phyloP scores from a whole-genome alignment of 495 filamentous ascomycete genomes.

The Penicillium malachiteum region DNA sequence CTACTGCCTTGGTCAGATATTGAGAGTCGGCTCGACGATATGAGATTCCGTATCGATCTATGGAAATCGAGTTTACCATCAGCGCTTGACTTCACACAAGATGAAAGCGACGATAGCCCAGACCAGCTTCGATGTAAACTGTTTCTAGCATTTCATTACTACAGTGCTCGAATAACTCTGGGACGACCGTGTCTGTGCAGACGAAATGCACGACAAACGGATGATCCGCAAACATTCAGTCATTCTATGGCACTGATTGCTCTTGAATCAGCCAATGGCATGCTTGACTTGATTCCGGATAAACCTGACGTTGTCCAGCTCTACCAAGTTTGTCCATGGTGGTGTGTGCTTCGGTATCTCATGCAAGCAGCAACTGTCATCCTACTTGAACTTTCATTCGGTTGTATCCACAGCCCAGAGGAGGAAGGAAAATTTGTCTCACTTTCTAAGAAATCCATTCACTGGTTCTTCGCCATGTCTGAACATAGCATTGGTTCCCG shows the following conservation, averaged over 20 bases:
- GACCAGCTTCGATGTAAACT: conserved; percentile 36
- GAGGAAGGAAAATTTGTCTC: conserved; percentile 45
- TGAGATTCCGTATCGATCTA: conserved; percentile 49
- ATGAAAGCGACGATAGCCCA: conserved; percentile 25
- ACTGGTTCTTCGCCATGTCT: conserved; percentile 57
- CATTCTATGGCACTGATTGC: conserved; percentile 52
- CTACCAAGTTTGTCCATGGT: conserved; percentile 61
- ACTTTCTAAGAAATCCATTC: conserved; percentile 53
- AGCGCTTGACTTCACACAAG: conserved; percentile 46
- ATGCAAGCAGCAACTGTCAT: conserved; percentile 62
- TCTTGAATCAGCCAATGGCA: conserved; percentile 52
- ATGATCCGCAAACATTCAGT: conserved; percentile 45
- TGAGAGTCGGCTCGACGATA: conserved; percentile 53
- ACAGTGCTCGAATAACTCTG: conserved; percentile 56
- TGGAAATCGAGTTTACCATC: conserved; percentile 54
- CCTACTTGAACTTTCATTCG: conserved; percentile 61
- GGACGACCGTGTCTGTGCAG: conserved; percentile 63
- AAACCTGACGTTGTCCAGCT: conserved; percentile 42
- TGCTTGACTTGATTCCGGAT: conserved; percentile 54
- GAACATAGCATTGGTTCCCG: conserved; percentile 48
- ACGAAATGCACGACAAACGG: conserved; percentile 44
- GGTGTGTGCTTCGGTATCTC: conserved; percentile 61
- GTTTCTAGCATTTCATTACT: conserved; percentile 55
- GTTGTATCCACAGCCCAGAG: conserved; percentile 51
- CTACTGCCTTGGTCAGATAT: conserved; percentile 56